phyloP scores from a whole-genome alignment of 495 filamentous ascomycete species.

The Schizothecium vesticola region DNA sequence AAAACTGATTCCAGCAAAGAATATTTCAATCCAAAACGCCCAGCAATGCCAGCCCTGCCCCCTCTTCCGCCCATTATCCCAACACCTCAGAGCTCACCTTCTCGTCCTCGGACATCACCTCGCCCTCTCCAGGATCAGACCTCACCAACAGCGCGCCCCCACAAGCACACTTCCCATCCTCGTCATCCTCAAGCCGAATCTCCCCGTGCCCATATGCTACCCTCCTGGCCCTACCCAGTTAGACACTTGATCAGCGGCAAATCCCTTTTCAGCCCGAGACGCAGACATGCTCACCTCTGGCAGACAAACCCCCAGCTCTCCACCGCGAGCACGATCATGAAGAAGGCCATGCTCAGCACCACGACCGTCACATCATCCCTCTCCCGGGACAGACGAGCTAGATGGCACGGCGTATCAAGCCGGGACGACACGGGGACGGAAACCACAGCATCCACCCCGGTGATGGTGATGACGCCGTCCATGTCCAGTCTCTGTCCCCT shows the following conservation, averaged over 20 bases:
- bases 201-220: slow-evolving; percentile 12
- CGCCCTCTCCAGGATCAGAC: background rate
- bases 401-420: slow-evolving; percentile 10
- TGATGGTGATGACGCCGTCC: slow-evolving; percentile 7
- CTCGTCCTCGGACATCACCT: background rate
- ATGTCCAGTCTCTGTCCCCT: background rate
- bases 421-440: background rate
- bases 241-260: background rate
- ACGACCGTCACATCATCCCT: slow-evolving; percentile 39
- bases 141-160: background rate
- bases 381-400: slow-evolving; percentile 19
- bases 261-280: background rate
- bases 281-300: slow-evolving; percentile 23
- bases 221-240: background rate
- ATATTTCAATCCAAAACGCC: background rate
- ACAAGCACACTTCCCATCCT: background rate
- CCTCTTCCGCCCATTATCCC: background rate
- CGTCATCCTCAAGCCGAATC: slow-evolving; percentile 20
- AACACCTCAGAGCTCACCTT: background rate
- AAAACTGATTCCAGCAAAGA: background rate
- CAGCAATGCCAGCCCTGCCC: background rate
- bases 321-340: slow-evolving; percentile 30
- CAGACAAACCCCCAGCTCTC: slow-evolving; percentile 33
- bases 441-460: slow-evolving; percentile 14
- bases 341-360: slow-evolving; percentile 28